Conservation (phyloP, 176 grass and related monocot genomes). For the Elaeis guineensis region DNA sequence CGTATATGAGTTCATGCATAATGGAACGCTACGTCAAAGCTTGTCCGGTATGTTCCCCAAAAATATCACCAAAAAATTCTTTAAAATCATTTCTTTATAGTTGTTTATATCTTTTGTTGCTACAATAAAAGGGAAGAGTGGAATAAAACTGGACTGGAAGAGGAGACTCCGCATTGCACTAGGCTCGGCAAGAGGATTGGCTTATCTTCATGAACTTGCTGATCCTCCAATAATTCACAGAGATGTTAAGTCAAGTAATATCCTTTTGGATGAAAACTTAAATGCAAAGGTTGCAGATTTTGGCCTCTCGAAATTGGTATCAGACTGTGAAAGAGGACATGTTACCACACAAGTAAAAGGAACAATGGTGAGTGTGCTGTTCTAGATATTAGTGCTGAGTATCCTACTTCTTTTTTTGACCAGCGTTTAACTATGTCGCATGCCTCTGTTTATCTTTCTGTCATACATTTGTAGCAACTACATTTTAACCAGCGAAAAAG, state of each 20-base stretch:
- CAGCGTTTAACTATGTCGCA: too few relatives aligned
- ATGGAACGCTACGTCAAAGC: slow-evolving; percentile 11
- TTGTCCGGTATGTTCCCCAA: background rate
- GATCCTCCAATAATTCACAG: slow-evolving; percentile 20
- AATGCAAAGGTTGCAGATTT: slow-evolving; percentile 19
- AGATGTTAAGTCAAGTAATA: slow-evolving; percentile 14
- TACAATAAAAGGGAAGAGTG: background rate
- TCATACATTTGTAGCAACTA: too few relatives aligned
- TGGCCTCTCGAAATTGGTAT: slow-evolving; percentile 13
- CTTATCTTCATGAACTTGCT: slow-evolving; percentile 19
- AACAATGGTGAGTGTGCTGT: slow-evolving; percentile 7
- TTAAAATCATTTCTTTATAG: too few relatives aligned
- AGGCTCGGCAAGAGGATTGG: slow-evolving; percentile 12
- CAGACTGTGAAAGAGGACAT: slow-evolving; percentile 7
- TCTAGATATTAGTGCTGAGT: background rate
- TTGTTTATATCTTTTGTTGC: background rate
- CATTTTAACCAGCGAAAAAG: too few relatives aligned
- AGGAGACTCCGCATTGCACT: slow-evolving; percentile 7
- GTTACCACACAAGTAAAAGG: slow-evolving; percentile 15
- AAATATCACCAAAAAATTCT: too few relatives aligned
- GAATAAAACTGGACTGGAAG: slow-evolving; percentile 11
- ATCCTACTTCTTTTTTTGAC: too few relatives aligned
- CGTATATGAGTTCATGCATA: slow-evolving; percentile 16
- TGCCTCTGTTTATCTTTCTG: too few relatives aligned
- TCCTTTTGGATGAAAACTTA: slow-evolving; percentile 11